These are phyloP conservation scores for Euphorbia celastroides DNA, from an alignment of 441 rosid genomes.

Conservation along the genomic window DNA sequence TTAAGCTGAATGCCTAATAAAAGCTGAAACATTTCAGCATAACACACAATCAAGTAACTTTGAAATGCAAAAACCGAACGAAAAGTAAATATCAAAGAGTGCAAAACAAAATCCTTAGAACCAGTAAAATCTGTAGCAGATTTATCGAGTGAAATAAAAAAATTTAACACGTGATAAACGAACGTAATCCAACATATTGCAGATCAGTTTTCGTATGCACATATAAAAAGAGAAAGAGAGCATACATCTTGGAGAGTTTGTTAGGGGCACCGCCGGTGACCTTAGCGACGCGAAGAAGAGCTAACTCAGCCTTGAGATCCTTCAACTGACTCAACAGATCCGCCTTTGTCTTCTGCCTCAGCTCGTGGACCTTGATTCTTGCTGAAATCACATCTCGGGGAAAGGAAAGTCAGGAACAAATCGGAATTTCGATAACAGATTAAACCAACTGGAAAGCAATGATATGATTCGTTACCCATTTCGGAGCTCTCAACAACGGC, in stretches of 20 bases:
- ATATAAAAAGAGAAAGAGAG: not conserved
- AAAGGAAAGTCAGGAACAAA: not conserved
- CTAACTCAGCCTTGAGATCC: constrained; percentile 79
- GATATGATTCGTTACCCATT: not conserved
- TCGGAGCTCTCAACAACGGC: constrained; percentile 1
- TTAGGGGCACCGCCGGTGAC: constrained; percentile 97
- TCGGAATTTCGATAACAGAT: not conserved
- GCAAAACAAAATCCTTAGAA: too few relatives aligned
- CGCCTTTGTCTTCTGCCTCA: constrained; percentile 72
- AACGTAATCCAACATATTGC: too few relatives aligned
- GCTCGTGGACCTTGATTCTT: constrained; percentile 91
- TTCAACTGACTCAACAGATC: constrained; percentile 72
- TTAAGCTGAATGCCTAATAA: not conserved
- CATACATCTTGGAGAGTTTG: constrained; percentile 91
- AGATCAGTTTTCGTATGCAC: not conserved
- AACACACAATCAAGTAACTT: not conserved
- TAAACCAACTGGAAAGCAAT: not conserved
- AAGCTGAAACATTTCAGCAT: not conserved
- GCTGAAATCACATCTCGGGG: constrained; percentile 32
- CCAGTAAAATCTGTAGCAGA: not conserved
- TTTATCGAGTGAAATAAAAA: not conserved
- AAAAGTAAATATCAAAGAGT: not conserved
- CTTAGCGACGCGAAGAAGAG: constrained; percentile 93
- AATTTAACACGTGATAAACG: not conserved
- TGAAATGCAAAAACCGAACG: not conserved